A percentile compares a stretch with the other conserved stretches of the same genome.
These are phyloP conservation scores for Yarrowia bubula DNA, from an alignment of 805 yeast species.

Conservation along the genomic window DNA sequence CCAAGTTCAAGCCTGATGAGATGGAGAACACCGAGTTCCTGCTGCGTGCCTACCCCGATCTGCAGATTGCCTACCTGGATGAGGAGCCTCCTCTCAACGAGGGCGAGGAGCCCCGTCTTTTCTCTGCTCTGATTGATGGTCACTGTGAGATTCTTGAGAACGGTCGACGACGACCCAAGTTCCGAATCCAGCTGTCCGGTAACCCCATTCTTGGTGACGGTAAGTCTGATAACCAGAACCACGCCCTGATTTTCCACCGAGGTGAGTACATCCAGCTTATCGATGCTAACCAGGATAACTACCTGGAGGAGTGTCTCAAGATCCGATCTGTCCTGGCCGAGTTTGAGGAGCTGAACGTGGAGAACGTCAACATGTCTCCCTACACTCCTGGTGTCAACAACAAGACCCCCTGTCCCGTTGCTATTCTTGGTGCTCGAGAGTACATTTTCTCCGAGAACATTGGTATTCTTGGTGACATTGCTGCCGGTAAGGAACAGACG, in stretches of 20 bases:
- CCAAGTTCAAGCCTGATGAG: slow-evolving; percentile 64
- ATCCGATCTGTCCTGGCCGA: slow-evolving; percentile 84
- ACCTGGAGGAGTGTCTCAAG: slow-evolving; percentile 89
- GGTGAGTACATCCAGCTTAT: slow-evolving; percentile 94
- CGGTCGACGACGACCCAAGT: slow-evolving; percentile 59
- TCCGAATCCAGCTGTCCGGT: slow-evolving; percentile 76
- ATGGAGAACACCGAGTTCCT: slow-evolving; percentile 63
- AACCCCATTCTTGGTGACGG: slow-evolving; percentile 97
- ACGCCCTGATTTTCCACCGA: slow-evolving; percentile 78
- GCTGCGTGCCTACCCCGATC: slow-evolving; percentile 68
- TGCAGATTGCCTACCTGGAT: slow-evolving; percentile 83
- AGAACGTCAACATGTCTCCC: slow-evolving; percentile 47
- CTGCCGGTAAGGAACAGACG: slow-evolving; percentile 97
- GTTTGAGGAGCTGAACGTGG: slow-evolving; percentile 73
- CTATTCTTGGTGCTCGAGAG: slow-evolving; percentile 93
- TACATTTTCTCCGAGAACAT: slow-evolving; percentile 90
- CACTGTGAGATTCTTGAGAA: slow-evolving; percentile 55
- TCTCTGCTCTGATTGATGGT: slow-evolving; percentile 69
- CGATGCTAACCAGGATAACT: slow-evolving; percentile 96
- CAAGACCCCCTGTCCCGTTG: slow-evolving; percentile 57
- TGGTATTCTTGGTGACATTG: slow-evolving; percentile 92
- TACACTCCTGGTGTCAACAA: slow-evolving; percentile 58
- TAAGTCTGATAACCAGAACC: slow-evolving; percentile 92
- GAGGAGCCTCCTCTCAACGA: slow-evolving; percentile 72
- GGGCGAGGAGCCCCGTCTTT: slow-evolving; percentile 49